phyloP scores from a whole-genome alignment of 148 eudicot genomes.

The Vaccinium macrocarpon region DNA sequence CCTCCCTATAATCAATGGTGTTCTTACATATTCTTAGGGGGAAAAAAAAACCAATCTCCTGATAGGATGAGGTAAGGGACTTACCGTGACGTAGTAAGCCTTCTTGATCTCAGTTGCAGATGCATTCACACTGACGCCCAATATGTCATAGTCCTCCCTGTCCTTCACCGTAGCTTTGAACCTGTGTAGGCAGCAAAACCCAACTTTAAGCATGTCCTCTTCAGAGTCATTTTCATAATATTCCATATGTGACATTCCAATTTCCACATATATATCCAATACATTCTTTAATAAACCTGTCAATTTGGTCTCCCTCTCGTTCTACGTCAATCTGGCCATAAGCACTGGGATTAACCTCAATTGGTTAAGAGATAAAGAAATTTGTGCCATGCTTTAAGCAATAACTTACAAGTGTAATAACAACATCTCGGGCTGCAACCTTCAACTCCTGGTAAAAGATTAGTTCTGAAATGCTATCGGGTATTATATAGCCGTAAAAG shows the following conservation, averaged over 20 bases:
- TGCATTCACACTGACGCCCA: too few relatives aligned
- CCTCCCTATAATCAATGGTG: too few relatives aligned
- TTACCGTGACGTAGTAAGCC: too few relatives aligned
- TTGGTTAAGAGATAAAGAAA: background rate
- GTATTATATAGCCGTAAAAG: too few relatives aligned
- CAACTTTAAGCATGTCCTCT: slow-evolving; percentile 38
- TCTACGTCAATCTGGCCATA: slow-evolving; percentile 55
- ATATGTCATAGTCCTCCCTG: too few relatives aligned
- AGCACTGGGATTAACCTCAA: background rate
- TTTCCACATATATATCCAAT: slow-evolving; percentile 52
- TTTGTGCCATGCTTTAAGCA: background rate
- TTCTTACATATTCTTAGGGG: too few relatives aligned
- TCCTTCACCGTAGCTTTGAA: too few relatives aligned
- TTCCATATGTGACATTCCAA: slow-evolving; percentile 47
- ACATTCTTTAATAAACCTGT: slow-evolving; percentile 64
- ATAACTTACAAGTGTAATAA: slow-evolving; percentile 48
- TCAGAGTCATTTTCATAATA: slow-evolving; percentile 63
- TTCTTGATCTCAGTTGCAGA: too few relatives aligned
- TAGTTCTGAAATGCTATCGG: too few relatives aligned
- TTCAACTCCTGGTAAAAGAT: slow-evolving; percentile 42
- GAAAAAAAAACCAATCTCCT: too few relatives aligned
- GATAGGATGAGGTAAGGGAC: too few relatives aligned
- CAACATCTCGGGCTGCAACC: slow-evolving; percentile 54
- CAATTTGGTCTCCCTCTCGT: slow-evolving; percentile 69
- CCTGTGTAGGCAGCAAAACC: too few relatives aligned